Conservation (phyloP, 2,329 filamentous ascomycete species). For the Arthrobotrys musiformis region DNA sequence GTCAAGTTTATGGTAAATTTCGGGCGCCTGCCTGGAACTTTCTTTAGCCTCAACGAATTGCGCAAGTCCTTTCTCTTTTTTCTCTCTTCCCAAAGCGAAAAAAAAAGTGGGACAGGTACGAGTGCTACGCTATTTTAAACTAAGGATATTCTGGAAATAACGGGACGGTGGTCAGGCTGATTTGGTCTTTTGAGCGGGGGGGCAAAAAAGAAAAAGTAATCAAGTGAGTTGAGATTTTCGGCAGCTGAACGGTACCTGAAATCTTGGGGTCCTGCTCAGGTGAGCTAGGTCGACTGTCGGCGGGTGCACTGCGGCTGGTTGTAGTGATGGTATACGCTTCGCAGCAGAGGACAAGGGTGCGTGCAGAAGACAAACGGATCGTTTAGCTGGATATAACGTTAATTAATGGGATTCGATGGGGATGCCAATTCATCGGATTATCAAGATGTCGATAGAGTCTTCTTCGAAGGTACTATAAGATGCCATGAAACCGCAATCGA, state of each 20-base stretch:
- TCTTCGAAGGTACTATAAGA: too few relatives aligned
- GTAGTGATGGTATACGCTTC: neutral
- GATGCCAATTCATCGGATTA: neutral
- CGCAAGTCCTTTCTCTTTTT: too few relatives aligned
- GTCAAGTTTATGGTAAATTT: too few relatives aligned
- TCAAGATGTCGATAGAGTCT: too few relatives aligned
- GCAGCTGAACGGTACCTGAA: slow-evolving; percentile 54
- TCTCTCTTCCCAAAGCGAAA: too few relatives aligned
- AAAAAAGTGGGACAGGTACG: neutral
- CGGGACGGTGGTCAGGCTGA: neutral
- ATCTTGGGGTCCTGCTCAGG: slow-evolving; percentile 34
- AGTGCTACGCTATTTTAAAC: too few relatives aligned
- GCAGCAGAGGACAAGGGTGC: neutral
- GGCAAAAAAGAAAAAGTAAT: slow-evolving; percentile 13
- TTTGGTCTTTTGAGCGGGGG: slow-evolving; percentile 4
- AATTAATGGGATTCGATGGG: neutral
- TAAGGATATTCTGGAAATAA: slow-evolving; percentile 2
- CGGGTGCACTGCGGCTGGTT: neutral
- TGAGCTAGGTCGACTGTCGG: neutral
- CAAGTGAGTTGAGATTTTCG: slow-evolving; percentile 27
- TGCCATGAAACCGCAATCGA: neutral
- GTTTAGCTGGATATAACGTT: too few relatives aligned
- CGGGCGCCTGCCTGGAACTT: too few relatives aligned
- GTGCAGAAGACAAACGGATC: neutral
- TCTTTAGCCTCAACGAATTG: too few relatives aligned